Percentiles rank a stretch among this genome's conserved stretches.
These are phyloP conservation scores for Aureobasidium sp. DNA, from an alignment of 2,329 filamentous ascomycete genomes.

Conservation along the genomic window DNA sequence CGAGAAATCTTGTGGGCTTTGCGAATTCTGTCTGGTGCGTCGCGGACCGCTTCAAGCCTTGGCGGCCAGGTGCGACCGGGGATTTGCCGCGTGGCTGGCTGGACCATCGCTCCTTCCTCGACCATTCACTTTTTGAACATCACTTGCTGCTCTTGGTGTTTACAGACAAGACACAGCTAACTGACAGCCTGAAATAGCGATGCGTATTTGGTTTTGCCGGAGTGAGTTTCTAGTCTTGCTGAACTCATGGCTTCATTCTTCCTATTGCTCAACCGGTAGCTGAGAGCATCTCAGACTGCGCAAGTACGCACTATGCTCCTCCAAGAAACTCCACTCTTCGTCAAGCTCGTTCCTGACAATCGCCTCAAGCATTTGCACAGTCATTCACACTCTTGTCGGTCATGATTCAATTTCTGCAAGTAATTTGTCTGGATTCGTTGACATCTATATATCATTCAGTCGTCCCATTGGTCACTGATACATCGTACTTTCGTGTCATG, in stretches of 20 bases:
- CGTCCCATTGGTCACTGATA: not conserved
- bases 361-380: not conserved
- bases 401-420: not conserved
- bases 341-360: not conserved
- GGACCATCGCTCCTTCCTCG: not conserved
- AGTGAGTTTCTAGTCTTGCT: not conserved
- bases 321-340: not conserved
- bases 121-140: not conserved
- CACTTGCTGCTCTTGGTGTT: not conserved
- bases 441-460: conserved; percentile 1
- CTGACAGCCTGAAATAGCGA: not conserved
- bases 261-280: not conserved
- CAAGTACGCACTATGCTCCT: not conserved
- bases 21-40: not conserved
- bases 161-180: not conserved
- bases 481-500: not conserved
- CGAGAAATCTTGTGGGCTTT: not conserved
- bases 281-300: not conserved
- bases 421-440: not conserved
- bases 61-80: not conserved
- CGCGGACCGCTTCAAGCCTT: not conserved
- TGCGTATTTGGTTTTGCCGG: not conserved
- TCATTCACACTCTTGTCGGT: not conserved
- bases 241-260: not conserved
- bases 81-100: not conserved